phyloP scores from a whole-genome alignment of 2,329 filamentous ascomycete genomes.

The Talaromyces sp. region DNA sequence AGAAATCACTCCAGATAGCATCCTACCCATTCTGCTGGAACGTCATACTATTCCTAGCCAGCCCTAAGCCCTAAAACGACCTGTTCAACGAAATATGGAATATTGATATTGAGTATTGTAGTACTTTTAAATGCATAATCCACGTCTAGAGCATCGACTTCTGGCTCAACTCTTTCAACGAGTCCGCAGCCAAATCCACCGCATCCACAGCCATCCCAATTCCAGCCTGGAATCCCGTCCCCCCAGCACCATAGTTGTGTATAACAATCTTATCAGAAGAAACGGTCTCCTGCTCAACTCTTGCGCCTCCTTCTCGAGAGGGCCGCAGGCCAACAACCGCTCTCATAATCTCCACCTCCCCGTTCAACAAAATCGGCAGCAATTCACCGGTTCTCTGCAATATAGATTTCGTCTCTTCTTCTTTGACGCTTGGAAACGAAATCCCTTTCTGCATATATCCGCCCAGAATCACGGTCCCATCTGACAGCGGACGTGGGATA shows the following conservation, averaged over 20 bases:
- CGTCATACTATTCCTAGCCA: too few relatives aligned
- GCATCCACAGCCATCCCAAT: conserved; percentile 10
- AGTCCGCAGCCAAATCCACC: conserved; percentile 2
- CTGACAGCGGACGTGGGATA: conserved; percentile 58
- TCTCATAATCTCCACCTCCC: conserved; percentile 35
- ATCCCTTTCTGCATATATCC: conserved; percentile 56
- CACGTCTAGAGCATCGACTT: conserved; percentile 3
- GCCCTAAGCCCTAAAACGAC: too few relatives aligned
- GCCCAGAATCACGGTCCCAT: conserved; percentile 56
- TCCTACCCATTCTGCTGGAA: too few relatives aligned
- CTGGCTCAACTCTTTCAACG: neutral
- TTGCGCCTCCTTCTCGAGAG: conserved; percentile 44
- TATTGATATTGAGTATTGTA: too few relatives aligned
- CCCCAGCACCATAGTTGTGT: conserved; percentile 58
- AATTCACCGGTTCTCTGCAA: conserved; percentile 41
- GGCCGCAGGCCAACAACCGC: conserved; percentile 45
- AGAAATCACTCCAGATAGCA: too few relatives aligned
- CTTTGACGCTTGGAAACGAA: conserved; percentile 48
- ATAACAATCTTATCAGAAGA: conserved; percentile 31
- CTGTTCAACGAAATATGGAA: too few relatives aligned
- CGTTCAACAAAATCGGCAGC: conserved; percentile 26
- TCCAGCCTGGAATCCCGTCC: conserved; percentile 53
- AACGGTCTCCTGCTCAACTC: conserved; percentile 49
- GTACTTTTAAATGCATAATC: too few relatives aligned
- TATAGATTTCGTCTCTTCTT: conserved; percentile 38